Evolutionary conservation across 306 rosid species (phyloP), one percentile per base, ranked within the genome.

Genomic region (Gastrolobium bilobum): DNA sequence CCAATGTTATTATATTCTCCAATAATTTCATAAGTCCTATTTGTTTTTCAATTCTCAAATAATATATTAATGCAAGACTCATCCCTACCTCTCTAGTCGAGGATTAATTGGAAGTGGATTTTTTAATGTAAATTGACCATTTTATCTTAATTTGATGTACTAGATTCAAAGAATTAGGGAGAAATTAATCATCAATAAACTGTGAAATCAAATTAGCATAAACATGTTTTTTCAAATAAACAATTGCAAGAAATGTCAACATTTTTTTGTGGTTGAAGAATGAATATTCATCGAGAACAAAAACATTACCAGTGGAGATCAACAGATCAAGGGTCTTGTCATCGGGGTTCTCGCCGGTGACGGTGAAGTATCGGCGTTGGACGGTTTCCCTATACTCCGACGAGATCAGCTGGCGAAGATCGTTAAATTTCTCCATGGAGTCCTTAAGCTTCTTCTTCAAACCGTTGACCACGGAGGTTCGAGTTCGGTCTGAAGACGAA

Each of bases 321-420:
- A 95, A 85, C 2, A 82, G 85, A 82, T 95, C 99, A 26, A 95
- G 71, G 52, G 96, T 95, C n/a, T 91, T 92, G 20, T 92, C 99
- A 48, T 95, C 97, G 14, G 99, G 99, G 67, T 91, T 95, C 84
- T 92, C 96, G 26, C 99, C 99, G 54, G 99, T 92, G 73, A 95
- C 99, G 52, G 98, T 95, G 86, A 79, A 95, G 79, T 90, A 92
- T 10, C 99, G 82, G 0, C 99, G 93, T 81, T 95, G 99, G 0
- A 95, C 99, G 64, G 99, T 95, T 57, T 95, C 96, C 3, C 98
- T 80, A 57, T 95, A 93, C 82, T 95, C 99, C 0, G 93, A 68
- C 2, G 97, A 88, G 69, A 95, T 93, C 75, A 86, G 80, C 70
- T 87, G 85, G 52, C 99, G 63, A 0, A 95, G 75, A 4, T 72